A percentile compares a stretch with the other conserved stretches of the same genome.
phyloP scores from a whole-genome alignment of 2,329 filamentous ascomycete species.

The Erysiphe pulchra region DNA sequence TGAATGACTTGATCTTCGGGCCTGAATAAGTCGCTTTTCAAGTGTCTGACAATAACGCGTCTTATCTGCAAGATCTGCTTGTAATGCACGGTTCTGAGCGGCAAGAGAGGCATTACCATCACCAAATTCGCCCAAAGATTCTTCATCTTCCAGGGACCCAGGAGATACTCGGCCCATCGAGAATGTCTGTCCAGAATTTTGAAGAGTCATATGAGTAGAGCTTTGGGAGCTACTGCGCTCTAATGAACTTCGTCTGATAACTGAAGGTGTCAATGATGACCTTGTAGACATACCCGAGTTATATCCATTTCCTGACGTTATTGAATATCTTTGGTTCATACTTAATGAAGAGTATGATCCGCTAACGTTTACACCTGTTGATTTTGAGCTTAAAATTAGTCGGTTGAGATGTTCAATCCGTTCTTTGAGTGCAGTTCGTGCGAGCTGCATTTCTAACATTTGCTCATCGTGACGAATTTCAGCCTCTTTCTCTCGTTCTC shows the following conservation, averaged over 20 bases:
- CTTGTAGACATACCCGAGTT: conserved; percentile 29
- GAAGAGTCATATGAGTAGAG: conserved; percentile 19
- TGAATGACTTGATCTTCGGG: conserved; percentile 69
- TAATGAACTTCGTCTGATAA: conserved; percentile 17
- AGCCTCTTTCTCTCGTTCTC: conserved; percentile 50
- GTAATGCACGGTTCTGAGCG: conserved; percentile 74
- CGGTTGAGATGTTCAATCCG: conserved; percentile 92
- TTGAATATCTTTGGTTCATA: conserved; percentile 34
- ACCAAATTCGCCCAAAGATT: conserved; percentile 55
- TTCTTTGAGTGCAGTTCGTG: conserved; percentile 84
- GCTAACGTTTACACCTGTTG: conserved; percentile 68
- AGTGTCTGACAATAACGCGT: conserved; percentile 88
- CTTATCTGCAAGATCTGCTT: conserved; percentile 88
- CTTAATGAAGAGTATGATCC: conserved; percentile 45
- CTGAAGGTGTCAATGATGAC: conserved; percentile 45
- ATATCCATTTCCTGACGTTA: conserved; percentile 15
- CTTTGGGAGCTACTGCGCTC: conserved; percentile 42
- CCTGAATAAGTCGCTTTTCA: conserved; percentile 78
- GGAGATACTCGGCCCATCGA: conserved; percentile 10
- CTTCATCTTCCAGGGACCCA: conserved; percentile 28
- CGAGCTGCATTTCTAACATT: conserved; percentile 94
- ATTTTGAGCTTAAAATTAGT: conserved; percentile 85
- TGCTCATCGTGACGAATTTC: conserved; percentile 83
- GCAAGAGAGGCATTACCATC: conserved; percentile 62
- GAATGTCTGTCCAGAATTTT: conserved; percentile 7